Evolutionary conservation across 2,329 filamentous ascomycete species (phyloP), one percentile per base, ranked within the genome.

Genomic region (Pseudogymnoascus sp.): DNA sequence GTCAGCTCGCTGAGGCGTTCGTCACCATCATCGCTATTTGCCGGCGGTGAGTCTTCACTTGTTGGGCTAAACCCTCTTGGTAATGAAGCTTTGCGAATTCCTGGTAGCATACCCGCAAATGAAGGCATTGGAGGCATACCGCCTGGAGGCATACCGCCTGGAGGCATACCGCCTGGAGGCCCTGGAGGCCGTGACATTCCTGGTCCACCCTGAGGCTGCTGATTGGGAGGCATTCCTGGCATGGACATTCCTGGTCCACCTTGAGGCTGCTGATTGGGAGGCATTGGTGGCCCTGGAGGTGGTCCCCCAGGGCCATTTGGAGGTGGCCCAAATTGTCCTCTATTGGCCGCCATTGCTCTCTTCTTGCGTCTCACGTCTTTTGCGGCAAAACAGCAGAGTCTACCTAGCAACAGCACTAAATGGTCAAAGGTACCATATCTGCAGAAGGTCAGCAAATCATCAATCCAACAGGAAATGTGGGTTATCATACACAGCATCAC

Each of bases 371-470:
- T 80, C 13, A 92, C 79, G 72, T 97, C 94, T 66, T 84, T 86
- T 0, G 87, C 84, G 1, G 87, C 82, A 72, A 96, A 97, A 67
- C 89, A 85, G 61, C 88, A 84, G 12, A 96, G 79, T 2, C 94
- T 86, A 7, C 86, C 92, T 25, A 97, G 80, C 1, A 97, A 77
- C 3, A 97, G 80, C 48, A 95, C 82, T 4, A 97, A 76, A 72
- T 97, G 91, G 72, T 99, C 94, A 67, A 90, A 91, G 0, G 91
- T 91, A 39, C 92, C 94, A 69, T 93, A 95, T 25, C 93, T 87
- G 61, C 13, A 31, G 13, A 8, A n/a, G 12, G 33, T 66, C 75
- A 69, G 65, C 27, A 42, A 60, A 59, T 37, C 5, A 9, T 35
- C 25, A 18, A 2, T n/a, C 4, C 15, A 5, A 10, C 29, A 37